These are phyloP conservation scores for Taphrina wiesneri DNA, from an alignment of 1,139 yeast genomes.

Conservation along the genomic window DNA sequence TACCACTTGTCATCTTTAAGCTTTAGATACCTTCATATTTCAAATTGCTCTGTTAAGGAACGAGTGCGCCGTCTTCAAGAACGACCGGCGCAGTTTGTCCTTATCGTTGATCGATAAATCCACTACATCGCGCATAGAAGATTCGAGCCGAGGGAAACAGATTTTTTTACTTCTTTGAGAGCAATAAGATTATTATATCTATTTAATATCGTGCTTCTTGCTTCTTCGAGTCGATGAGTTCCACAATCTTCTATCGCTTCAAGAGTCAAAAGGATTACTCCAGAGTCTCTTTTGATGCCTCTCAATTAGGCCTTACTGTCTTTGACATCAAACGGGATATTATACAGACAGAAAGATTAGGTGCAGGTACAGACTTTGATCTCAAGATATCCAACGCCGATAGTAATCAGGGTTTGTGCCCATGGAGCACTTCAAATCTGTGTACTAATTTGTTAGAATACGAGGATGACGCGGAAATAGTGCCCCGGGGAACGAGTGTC, in stretches of 20 bases:
- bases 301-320: conserved; percentile 78
- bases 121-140: not conserved
- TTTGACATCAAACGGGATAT: conserved; percentile 92
- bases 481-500: conserved; percentile 84
- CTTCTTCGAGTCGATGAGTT: conserved; percentile 60
- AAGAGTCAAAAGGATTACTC: conserved; percentile 79
- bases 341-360: conserved; percentile 74
- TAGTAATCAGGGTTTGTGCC: conserved; percentile 55
- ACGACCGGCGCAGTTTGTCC: not conserved
- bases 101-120: not conserved
- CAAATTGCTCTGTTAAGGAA: not conserved
- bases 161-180: not conserved
- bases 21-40: not conserved
- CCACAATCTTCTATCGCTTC: conserved; percentile 85
- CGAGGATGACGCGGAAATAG: conserved; percentile 76
- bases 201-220: not conserved
- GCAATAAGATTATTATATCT: conserved; percentile 11
- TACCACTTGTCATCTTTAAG: no score
- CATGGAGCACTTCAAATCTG: not conserved
- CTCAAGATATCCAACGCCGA: conserved; percentile 74
- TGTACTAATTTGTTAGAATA: conserved; percentile 52
- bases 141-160: not conserved
- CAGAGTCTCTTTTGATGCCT: conserved; percentile 83
- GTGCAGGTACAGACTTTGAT: conserved; percentile 83
- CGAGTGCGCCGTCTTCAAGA: not conserved